Evolutionary conservation across 257 asterid species (phyloP).

Genomic region (Vinca minor): DNA sequence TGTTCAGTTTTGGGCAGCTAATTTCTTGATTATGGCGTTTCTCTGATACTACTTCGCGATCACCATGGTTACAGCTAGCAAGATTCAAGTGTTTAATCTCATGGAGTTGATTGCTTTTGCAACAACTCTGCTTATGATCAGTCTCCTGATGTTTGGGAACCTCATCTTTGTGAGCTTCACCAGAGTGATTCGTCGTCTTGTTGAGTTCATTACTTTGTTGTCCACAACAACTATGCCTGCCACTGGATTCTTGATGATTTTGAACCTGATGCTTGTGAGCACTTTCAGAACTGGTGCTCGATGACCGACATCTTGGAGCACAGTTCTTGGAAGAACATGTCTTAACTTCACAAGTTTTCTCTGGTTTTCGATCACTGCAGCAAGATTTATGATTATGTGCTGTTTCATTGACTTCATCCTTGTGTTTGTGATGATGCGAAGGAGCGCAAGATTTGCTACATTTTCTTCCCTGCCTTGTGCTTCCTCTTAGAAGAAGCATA

Average conservation of each 20-base stretch:
- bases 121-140: slow-evolving; percentile 7
- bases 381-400: slow-evolving; percentile 15
- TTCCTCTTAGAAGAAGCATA: slow-evolving; percentile 50
- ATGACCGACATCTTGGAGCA: slow-evolving; percentile 5
- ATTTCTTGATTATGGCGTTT: background rate
- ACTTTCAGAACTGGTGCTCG: slow-evolving; percentile 11
- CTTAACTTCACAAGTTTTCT: slow-evolving; percentile 12
- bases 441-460: slow-evolving; percentile 15
- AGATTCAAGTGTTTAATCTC: background rate
- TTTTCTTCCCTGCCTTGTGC: slow-evolving; percentile 2
- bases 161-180: slow-evolving; percentile 10
- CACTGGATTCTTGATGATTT: slow-evolving; percentile 7
- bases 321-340: slow-evolving; percentile 20
- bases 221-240: slow-evolving; percentile 11
- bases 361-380: slow-evolving; percentile 20
- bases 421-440: slow-evolving; percentile 10
- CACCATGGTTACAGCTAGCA: slow-evolving; percentile 7
- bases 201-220: slow-evolving; percentile 9
- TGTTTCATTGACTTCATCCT: background rate
- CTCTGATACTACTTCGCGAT: slow-evolving; percentile 11
- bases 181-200: slow-evolving; percentile 5
- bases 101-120: slow-evolving; percentile 3
- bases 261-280: slow-evolving; percentile 11
- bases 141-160: slow-evolving; percentile 6
- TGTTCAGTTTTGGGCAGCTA: slow-evolving; percentile 7